These are phyloP conservation scores for Phylloporus sp. DNA, from an alignment of 768 basidiomycete genomes.

Conservation along the genomic window DNA sequence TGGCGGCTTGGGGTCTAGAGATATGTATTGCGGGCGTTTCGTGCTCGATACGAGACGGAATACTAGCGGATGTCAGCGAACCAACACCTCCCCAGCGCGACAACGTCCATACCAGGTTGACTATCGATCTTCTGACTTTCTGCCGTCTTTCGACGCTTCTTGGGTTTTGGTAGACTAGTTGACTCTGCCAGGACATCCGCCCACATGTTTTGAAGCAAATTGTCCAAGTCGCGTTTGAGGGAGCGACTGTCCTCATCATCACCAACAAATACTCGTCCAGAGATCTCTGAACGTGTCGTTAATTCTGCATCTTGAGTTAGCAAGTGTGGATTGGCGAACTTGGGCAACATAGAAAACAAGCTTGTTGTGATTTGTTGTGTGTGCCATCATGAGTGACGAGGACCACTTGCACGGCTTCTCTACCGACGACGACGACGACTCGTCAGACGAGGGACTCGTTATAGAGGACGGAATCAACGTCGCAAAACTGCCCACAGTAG, in stretches of 20 bases:
- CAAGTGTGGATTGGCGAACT: slow-evolving; percentile 47
- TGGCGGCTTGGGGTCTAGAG: slow-evolving; percentile 41
- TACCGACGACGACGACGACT: slow-evolving; percentile 69
- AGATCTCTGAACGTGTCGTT: slow-evolving; percentile 37
- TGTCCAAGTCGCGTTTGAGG: slow-evolving; percentile 22
- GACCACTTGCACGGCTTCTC: slow-evolving; percentile 69
- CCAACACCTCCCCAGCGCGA: neutral
- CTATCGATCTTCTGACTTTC: neutral
- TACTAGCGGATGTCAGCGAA: slow-evolving; percentile 24
- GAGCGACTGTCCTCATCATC: slow-evolving; percentile 7
- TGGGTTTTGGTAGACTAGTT: neutral
- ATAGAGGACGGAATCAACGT: slow-evolving; percentile 64
- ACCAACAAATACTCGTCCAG: slow-evolving; percentile 2
- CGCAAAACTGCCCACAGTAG: slow-evolving; percentile 73
- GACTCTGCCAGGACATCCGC: slow-evolving; percentile 5
- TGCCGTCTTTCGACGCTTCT: slow-evolving; percentile 6
- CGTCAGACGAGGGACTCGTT: slow-evolving; percentile 73
- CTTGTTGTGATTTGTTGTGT: slow-evolving; percentile 22
- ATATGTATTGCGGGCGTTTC: slow-evolving; percentile 34
- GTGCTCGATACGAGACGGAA: slow-evolving; percentile 48
- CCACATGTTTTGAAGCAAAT: slow-evolving; percentile 23
- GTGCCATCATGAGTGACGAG: slow-evolving; percentile 29
- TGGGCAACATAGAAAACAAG: slow-evolving; percentile 28
- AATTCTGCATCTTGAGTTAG: slow-evolving; percentile 29
- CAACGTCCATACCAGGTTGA: neutral